Evolutionary conservation across 2,329 filamentous ascomycete genomes (phyloP).

Genomic region (Cercospora sp.): DNA sequence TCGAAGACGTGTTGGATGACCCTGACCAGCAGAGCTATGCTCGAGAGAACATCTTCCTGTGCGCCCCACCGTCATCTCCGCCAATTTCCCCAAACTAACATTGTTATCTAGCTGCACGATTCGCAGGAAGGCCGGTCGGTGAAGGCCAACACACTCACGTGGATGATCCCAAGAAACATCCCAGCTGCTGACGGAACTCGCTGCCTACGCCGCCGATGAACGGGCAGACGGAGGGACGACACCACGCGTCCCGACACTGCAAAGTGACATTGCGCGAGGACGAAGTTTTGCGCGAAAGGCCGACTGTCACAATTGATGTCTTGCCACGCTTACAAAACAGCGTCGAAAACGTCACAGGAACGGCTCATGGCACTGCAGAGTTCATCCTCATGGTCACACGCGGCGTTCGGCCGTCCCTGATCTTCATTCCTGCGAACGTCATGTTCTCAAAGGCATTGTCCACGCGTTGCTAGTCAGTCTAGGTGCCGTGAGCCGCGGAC

Average conservation of each 20-base stretch:
- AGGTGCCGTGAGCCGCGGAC: not conserved
- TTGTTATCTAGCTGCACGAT: constrained; percentile 27
- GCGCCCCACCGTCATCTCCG: constrained; percentile 4
- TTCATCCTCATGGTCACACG: constrained; percentile 1
- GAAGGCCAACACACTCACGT: constrained; percentile 13
- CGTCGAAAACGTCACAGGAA: not conserved
- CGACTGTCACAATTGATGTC: not conserved
- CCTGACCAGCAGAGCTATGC: constrained; percentile 48
- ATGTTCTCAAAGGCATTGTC: constrained; percentile 3
- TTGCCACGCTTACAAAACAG: not conserved
- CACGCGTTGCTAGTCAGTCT: not conserved
- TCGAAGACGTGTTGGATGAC: constrained; percentile 50
- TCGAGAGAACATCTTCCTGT: constrained; percentile 54
- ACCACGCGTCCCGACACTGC: not conserved
- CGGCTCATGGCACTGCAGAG: not conserved
- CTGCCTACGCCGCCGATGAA: constrained; percentile 3
- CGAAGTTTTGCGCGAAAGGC: not conserved
- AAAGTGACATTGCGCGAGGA: not conserved
- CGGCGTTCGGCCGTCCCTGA: constrained; percentile 3
- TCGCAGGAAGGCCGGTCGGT: constrained; percentile 25
- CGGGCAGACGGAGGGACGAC: constrained; percentile 1
- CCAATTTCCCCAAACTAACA: constrained; percentile 10
- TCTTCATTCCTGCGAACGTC: constrained; percentile 10
- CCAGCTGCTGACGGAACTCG: constrained; percentile 19
- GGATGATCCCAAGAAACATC: constrained; percentile 8